Evolutionary conservation across 148 eudicot genomes (phyloP), one percentile per base, ranked within the genome.

Genomic region (Chenopodium suecicum): DNA sequence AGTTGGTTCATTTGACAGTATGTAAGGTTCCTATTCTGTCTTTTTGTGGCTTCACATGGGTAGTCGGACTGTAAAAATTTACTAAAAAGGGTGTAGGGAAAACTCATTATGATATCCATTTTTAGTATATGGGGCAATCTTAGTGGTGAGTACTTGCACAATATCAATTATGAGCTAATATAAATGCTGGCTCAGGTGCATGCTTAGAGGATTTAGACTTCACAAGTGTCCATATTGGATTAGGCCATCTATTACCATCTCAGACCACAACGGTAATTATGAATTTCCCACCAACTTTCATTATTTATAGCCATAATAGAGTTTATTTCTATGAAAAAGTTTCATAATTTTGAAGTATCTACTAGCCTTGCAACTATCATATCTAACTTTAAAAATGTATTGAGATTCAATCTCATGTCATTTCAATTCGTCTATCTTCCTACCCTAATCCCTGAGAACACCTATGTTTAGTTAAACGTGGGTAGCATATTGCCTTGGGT

Each of bases 191-290:
- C 58, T 70, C 88, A 95, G 99, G 95, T 95, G 98, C 88, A 94
- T 95, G 94, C 92, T 95, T 20, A 93, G 99, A 83, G 99, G 98
- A 79, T 95, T 93, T 82, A 90, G 98, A 80, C 92, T 95, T 73
- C 97, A 89, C 77, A 89, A 88, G 73, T 95, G 98, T 87, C 98
- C 99, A 34, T 94, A 90, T 73, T 95, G 99, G 99, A 88, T 95
- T 80, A 90, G 99, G 90, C 99, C 99, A 47, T 92, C 98, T 41
- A 93, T 95, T 74, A 89, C 97, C 56, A 89, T 95, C 75, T 93
- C 92, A 48, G 85, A 90, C 85, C 98, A 93, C 80, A 95, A 81
- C 64, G 97, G 98, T 95, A 90, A 23, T 54, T 31, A 31, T 77
- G 20, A 58, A 62, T 31, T 70, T 20, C 47, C 64, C 37, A 70